phyloP scores from a whole-genome alignment of 148 eudicot species.

The Rhododendron mucronatum region DNA sequence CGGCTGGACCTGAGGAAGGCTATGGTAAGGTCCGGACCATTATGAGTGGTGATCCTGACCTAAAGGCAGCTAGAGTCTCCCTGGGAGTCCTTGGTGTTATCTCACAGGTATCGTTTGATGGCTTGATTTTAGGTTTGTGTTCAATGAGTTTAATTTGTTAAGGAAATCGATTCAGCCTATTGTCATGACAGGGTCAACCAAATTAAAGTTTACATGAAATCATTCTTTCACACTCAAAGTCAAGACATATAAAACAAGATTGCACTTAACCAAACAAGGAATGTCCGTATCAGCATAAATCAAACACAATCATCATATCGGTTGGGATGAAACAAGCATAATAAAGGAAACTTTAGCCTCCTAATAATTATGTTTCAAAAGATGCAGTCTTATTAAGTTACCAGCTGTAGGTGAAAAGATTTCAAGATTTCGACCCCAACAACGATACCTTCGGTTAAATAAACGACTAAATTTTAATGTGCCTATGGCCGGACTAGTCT shows the following conservation, averaged over 20 bases:
- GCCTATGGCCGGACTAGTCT: no score
- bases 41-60: constrained; percentile 24
- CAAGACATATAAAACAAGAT: no score
- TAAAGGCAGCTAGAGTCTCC: constrained; percentile 66
- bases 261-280: no score
- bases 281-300: no score
- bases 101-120: constrained; percentile 43
- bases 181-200: neutral
- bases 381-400: neutral
- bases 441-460: neutral
- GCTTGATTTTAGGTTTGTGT: neutral
- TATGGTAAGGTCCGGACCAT: constrained; percentile 37
- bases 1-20: constrained; percentile 36
- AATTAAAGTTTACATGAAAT: no score
- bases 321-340: neutral
- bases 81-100: constrained; percentile 89
- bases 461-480: neutral
- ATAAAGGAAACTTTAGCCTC: neutral
- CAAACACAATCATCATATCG: no score
- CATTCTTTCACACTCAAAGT: no score
- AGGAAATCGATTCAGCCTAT: neutral
- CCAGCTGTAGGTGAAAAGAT: neutral
- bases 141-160: neutral
- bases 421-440: neutral
- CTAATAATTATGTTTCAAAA: neutral